Evolutionary conservation across 257 asterid species (phyloP).

Genomic region (Hygrophila difformis): DNA sequence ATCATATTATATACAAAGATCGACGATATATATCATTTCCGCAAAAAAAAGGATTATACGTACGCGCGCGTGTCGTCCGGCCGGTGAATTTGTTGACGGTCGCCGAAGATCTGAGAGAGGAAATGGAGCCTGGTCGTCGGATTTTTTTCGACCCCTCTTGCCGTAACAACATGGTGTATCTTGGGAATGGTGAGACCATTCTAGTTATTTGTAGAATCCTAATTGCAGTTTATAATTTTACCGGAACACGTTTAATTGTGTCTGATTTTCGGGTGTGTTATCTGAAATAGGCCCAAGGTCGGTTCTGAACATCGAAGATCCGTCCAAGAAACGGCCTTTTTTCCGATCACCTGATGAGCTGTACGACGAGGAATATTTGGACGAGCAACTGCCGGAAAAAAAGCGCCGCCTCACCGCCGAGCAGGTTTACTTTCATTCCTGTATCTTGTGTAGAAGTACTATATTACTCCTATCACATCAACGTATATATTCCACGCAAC

Average conservation of each 20-base stretch:
- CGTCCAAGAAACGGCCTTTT: constrained; percentile 67
- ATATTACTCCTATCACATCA: background rate
- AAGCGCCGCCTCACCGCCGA: constrained; percentile 93
- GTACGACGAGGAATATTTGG: constrained; percentile 83
- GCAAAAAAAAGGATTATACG: constrained; percentile 7
- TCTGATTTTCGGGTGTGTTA: background rate
- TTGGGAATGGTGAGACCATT: constrained; percentile 39
- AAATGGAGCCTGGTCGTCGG: constrained; percentile 75
- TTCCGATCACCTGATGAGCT: constrained; percentile 65
- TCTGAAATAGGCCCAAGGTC: constrained; percentile 43
- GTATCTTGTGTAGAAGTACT: background rate
- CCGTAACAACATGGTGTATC: constrained; percentile 64
- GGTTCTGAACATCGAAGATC: constrained; percentile 61
- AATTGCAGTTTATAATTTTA: too few species aligned
- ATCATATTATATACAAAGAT: constrained; percentile 13
- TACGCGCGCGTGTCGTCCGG: constrained; percentile 16
- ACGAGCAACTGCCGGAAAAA: constrained; percentile 91
- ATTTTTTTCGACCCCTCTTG: constrained; percentile 66
- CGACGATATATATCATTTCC: background rate
- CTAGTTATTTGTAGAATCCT: too few species aligned
- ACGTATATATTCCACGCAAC: constrained; percentile 12
- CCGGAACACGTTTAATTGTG: too few species aligned
- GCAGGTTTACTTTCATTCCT: constrained; percentile 41
- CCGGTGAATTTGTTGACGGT: constrained; percentile 14
- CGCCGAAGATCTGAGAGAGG: constrained; percentile 28